Evolutionary conservation across 1,284 basidiomycete genomes (phyloP).

Genomic region (Malassezia restricta): DNA sequence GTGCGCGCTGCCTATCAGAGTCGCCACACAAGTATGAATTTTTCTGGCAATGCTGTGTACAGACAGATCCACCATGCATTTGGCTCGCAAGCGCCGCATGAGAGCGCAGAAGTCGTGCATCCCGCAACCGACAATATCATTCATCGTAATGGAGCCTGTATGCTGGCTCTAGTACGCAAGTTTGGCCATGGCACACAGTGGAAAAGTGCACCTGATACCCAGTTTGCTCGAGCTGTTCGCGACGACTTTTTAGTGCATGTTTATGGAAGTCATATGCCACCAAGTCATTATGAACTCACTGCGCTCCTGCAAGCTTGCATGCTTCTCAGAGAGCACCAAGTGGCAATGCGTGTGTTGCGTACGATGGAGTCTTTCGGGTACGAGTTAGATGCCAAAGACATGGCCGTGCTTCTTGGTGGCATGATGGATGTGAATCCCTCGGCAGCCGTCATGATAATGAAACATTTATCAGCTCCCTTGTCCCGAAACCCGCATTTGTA

Average conservation of each 20-base stretch:
- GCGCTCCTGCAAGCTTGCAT: conserved; percentile 13
- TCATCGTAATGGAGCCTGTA: neutral
- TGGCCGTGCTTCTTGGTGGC: conserved; percentile 14
- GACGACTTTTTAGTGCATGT: conserved; percentile 4
- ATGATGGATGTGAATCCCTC: neutral
- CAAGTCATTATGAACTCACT: conserved; percentile 6
- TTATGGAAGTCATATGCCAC: neutral
- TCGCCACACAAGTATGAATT: neutral
- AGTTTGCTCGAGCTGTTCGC: conserved; percentile 4
- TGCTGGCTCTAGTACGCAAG: conserved; percentile 7
- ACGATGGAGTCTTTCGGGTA: neutral
- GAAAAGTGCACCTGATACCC: neutral
- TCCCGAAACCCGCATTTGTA: conserved; percentile 3
- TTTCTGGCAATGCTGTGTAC: neutral
- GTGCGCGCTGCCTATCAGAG: neutral
- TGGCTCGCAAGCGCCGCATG: too few species aligned
- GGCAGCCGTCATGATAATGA: neutral
- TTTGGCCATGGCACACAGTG: conserved; percentile 1
- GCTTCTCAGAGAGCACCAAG: neutral
- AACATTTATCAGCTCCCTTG: neutral
- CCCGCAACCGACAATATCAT: neutral
- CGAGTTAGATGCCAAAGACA: neutral
- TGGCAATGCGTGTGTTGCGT: neutral
- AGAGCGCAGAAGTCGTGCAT: neutral
- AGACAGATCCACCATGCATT: too few species aligned